A percentile compares a stretch with the other conserved stretches of the same genome.
Conservation (phyloP, 2,329 filamentous ascomycete species). For the Albifimbria verrucaria region DNA sequence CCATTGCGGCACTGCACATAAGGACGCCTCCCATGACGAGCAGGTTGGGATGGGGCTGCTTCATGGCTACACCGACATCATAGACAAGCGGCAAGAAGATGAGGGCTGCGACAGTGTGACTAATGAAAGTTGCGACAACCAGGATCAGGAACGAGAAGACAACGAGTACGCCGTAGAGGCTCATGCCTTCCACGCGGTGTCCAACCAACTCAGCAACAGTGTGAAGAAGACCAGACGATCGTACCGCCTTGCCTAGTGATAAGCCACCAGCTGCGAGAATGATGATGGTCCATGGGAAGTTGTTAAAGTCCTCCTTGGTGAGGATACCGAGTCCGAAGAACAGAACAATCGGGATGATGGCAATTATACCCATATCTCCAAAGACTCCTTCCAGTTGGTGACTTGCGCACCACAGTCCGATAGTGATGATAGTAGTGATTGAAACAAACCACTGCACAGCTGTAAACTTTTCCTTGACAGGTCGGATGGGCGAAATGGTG, state of each 20-base stretch:
- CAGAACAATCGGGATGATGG: slow-evolving; percentile 89
- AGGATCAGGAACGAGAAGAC: slow-evolving; percentile 83
- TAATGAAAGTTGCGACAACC: slow-evolving; percentile 95
- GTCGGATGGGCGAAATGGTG: slow-evolving; percentile 85
- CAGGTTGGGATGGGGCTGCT: slow-evolving; percentile 86
- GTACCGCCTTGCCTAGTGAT: slow-evolving; percentile 89
- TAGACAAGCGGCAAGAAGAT: slow-evolving; percentile 91
- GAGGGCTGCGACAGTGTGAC: slow-evolving; percentile 91
- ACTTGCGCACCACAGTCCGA: slow-evolving; percentile 86
- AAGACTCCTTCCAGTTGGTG: slow-evolving; percentile 86
- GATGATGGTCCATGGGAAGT: slow-evolving; percentile 99
- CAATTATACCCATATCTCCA: slow-evolving; percentile 97
- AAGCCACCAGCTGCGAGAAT: slow-evolving; percentile 93
- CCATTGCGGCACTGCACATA: slow-evolving; percentile 98
- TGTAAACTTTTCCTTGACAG: slow-evolving; percentile 83
- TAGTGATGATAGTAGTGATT: slow-evolving; percentile 77
- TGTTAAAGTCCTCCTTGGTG: slow-evolving; percentile 99
- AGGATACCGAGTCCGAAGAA: slow-evolving; percentile 97
- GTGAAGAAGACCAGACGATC: slow-evolving; percentile 85
- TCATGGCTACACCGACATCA: slow-evolving; percentile 81
- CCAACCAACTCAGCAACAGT: slow-evolving; percentile 82
- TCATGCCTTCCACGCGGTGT: slow-evolving; percentile 68
- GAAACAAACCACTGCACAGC: slow-evolving; percentile 93
- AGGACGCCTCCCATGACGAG: slow-evolving; percentile 92
- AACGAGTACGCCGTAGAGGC: slow-evolving; percentile 79